phyloP scores from a whole-genome alignment of 2,329 filamentous ascomycete species.

The Claviceps maximensis region DNA sequence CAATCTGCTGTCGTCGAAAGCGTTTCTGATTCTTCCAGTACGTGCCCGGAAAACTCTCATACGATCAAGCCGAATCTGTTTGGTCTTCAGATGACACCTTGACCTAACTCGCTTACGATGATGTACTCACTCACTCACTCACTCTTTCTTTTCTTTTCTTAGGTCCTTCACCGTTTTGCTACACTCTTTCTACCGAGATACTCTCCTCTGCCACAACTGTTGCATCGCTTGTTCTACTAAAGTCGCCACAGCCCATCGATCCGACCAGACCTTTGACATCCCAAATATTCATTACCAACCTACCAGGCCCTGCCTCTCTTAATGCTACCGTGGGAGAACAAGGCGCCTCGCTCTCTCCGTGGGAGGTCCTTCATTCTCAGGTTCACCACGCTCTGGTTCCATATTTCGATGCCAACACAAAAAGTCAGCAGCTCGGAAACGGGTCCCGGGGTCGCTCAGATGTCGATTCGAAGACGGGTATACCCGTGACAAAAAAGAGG shows the following conservation, averaged over 20 bases:
- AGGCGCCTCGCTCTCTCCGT: conserved; percentile 64
- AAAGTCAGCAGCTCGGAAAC: conserved; percentile 56
- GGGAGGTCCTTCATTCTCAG: conserved; percentile 83
- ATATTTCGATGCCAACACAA: conserved; percentile 94
- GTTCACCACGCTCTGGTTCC: conserved; percentile 85
- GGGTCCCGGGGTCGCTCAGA: conserved; percentile 63
- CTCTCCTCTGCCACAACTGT: conserved; percentile 67
- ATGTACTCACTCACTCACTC: too few species aligned
- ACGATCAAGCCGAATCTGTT: neutral
- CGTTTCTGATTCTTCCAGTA: conserved; percentile 32
- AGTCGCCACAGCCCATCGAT: conserved; percentile 80
- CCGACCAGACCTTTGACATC: conserved; percentile 66
- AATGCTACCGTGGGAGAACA: conserved; percentile 56
- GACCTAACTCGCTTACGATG: neutral
- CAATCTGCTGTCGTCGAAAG: conserved; percentile 39
- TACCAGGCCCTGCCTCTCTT: conserved; percentile 67
- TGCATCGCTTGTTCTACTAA: conserved; percentile 78
- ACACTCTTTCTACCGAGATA: conserved; percentile 71
- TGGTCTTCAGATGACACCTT: neutral
- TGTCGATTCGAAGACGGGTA: conserved; percentile 82
- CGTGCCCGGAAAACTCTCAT: conserved; percentile 14
- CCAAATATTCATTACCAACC: conserved; percentile 85
- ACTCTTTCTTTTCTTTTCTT: conserved; percentile 9
- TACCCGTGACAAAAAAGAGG: conserved; percentile 94
- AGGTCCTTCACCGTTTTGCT: conserved; percentile 50